Percentiles rank a stretch among this genome's conserved stretches.
These are phyloP conservation scores for Phytophthora cajani DNA, from an alignment of 352 stramenopile species.

Conservation along the genomic window DNA sequence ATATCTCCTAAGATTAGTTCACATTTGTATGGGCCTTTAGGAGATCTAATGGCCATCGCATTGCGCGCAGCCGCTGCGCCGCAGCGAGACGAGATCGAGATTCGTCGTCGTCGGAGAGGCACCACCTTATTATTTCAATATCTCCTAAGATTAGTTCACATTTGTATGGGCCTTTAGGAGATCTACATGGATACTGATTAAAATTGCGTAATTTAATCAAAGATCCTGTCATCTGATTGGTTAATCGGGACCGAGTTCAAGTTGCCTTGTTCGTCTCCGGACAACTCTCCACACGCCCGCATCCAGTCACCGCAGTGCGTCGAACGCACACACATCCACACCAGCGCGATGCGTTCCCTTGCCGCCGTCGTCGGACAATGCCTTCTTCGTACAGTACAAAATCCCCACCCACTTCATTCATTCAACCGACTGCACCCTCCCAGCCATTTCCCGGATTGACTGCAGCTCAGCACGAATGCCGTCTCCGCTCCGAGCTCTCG, in stretches of 20 bases:
- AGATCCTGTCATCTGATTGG: not conserved
- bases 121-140: too few species aligned
- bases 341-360: not conserved
- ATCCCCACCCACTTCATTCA: slow-evolving; percentile 4
- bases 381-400: not conserved
- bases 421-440: not conserved
- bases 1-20: too few species aligned
- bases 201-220: not conserved
- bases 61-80: too few species aligned
- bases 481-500: not conserved
- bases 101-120: too few species aligned
- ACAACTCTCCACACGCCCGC: not conserved
- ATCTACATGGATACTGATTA: not conserved
- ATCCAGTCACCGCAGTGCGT: not conserved
- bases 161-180: not conserved
- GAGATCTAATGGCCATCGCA: not conserved
- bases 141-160: too few species aligned
- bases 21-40: too few species aligned
- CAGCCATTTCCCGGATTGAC: slow-evolving; percentile 15
- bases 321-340: too few species aligned
- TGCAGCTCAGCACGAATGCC: slow-evolving; percentile 4
- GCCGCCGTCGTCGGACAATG: not conserved
- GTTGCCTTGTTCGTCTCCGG: not conserved
- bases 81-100: too few species aligned
- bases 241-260: not conserved